phyloP scores from a whole-genome alignment of 352 stramenopile species.

The Globisporangium irregulare region DNA sequence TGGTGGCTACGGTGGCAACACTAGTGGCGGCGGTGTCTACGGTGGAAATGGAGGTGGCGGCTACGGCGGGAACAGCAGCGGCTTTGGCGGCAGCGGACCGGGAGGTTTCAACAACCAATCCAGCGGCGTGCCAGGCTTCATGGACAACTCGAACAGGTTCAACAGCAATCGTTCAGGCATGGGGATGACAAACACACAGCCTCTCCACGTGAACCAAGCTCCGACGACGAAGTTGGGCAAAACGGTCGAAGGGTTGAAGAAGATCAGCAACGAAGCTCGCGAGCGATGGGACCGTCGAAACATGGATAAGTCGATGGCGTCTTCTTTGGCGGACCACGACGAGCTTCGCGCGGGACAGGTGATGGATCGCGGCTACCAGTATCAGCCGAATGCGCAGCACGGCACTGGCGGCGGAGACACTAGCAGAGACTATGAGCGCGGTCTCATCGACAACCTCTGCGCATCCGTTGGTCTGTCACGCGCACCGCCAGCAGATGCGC shows the following conservation, averaged over 20 bases:
- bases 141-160: conserved; percentile 65
- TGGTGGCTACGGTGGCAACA: conserved; percentile 4
- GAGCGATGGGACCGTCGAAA: conserved; percentile 86
- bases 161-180: conserved; percentile 41
- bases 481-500: conserved; percentile 65
- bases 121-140: conserved; percentile 29
- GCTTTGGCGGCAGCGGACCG: conserved; percentile 5
- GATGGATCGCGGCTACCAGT: conserved; percentile 68
- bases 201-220: conserved; percentile 29
- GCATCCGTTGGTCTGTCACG: conserved; percentile 70
- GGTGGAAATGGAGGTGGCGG: conserved; percentile 15
- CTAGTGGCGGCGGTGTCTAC: neutral
- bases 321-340: conserved; percentile 84
- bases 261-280: conserved; percentile 71
- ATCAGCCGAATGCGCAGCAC: conserved; percentile 61
- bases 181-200: conserved; percentile 49
- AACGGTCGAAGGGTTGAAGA: conserved; percentile 77
- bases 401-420: conserved; percentile 69
- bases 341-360: conserved; percentile 67
- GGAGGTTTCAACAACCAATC: conserved; percentile 21
- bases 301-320: conserved; percentile 90
- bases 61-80: conserved; percentile 18
- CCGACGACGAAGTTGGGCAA: conserved; percentile 66
- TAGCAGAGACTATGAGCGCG: conserved; percentile 82
- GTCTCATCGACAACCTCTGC: conserved; percentile 83